Percentiles rank a stretch among this genome's conserved stretches.
phyloP scores from a whole-genome alignment of 2,329 filamentous ascomycete species.

The Macrophomina tecta region DNA sequence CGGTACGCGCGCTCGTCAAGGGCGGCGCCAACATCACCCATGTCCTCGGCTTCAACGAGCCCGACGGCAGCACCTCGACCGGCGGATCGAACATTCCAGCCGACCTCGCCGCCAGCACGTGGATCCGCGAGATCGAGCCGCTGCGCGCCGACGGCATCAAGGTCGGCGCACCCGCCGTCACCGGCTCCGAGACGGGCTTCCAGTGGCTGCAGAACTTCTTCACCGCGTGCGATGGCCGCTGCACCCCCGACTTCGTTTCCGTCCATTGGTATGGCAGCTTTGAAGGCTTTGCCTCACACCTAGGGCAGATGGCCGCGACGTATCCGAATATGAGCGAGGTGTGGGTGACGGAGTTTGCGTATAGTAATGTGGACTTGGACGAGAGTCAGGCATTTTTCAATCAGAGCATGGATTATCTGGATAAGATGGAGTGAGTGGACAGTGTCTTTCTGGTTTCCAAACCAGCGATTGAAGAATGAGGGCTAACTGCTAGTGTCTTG shows the following conservation, averaged over 20 bases:
- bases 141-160: conserved; percentile 68
- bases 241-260: conserved; percentile 57
- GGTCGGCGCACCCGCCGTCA: conserved; percentile 73
- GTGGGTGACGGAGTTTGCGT: conserved; percentile 82
- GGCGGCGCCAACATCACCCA: conserved; percentile 62
- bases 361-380: conserved; percentile 59
- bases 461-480: not conserved
- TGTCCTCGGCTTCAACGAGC: conserved; percentile 81
- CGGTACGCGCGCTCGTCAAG: conserved; percentile 62
- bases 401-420: conserved; percentile 68
- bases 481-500: not conserved
- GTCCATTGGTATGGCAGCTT: conserved; percentile 69
- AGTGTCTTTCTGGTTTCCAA: not conserved
- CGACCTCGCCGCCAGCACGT: conserved; percentile 67
- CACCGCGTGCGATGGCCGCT: conserved; percentile 58
- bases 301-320: conserved; percentile 63
- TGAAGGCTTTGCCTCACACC: conserved; percentile 68
- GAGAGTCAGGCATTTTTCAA: conserved; percentile 73
- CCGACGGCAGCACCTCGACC: conserved; percentile 62
- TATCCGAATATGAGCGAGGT: conserved; percentile 60
- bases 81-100: conserved; percentile 70
- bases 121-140: conserved; percentile 75
- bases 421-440: conserved; percentile 43
- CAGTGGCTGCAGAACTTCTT: conserved; percentile 73
- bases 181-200: conserved; percentile 65